Percentiles rank a stretch among this genome's conserved stretches.
Evolutionary conservation across 1,284 basidiomycete species (phyloP).

Genomic region (Testicularia cyperi): DNA sequence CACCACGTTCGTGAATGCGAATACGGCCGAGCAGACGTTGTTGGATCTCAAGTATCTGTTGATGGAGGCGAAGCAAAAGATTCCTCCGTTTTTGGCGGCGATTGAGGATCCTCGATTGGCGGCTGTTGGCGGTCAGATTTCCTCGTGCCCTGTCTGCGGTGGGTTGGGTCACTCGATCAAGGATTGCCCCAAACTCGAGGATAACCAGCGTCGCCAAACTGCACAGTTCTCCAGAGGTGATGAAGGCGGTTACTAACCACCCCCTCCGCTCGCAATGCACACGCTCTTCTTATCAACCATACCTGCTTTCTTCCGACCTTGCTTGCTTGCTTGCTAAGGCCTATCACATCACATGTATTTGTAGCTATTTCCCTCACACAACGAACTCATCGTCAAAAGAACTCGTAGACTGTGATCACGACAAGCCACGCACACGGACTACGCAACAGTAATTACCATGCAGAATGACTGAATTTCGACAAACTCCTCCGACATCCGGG

Average conservation of each 20-base stretch:
- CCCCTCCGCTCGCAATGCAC: too few relatives aligned
- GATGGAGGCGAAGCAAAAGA: constrained; percentile 96
- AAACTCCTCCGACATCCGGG: too few relatives aligned
- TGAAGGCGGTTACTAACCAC: constrained; percentile 21
- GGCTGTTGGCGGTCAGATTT: constrained; percentile 73
- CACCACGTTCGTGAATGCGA: constrained; percentile 99
- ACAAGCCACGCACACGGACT: too few relatives aligned
- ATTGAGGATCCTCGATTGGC: constrained; percentile 80
- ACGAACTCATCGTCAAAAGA: too few relatives aligned
- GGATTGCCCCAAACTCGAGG: constrained; percentile 95
- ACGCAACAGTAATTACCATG: too few relatives aligned
- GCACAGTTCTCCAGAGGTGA: constrained; percentile 30
- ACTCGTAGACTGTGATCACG: too few relatives aligned
- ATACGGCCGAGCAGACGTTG: constrained; percentile 90
- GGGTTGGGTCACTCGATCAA: constrained; percentile 92
- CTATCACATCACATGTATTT: constrained; percentile 5
- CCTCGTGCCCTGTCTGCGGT: constrained; percentile 93
- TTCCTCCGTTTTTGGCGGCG: constrained; percentile 88
- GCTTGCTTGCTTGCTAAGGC: too few relatives aligned
- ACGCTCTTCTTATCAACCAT: not conserved
- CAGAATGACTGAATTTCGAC: constrained; percentile 1
- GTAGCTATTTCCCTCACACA: too few relatives aligned
- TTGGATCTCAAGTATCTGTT: constrained; percentile 95
- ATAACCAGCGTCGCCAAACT: constrained; percentile 69
- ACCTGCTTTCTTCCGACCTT: not conserved